Conservation (phyloP, 2,329 filamentous ascomycete genomes). For the Aspergillus terreus region DNA sequence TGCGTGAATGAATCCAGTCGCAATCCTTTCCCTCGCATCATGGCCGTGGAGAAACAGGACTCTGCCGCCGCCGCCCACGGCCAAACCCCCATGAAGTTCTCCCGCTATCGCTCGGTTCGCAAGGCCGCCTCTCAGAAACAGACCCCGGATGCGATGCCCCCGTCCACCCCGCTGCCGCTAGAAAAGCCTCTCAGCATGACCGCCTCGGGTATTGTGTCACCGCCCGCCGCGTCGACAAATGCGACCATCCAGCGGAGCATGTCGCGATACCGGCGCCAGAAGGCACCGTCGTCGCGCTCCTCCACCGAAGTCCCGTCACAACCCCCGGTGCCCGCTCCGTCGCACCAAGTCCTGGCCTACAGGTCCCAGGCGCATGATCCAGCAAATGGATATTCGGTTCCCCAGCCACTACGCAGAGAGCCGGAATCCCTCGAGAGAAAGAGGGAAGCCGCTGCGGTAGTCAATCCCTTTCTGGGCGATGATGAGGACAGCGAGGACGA, state of each 20-base stretch:
- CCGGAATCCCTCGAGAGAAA: slow-evolving; percentile 1
- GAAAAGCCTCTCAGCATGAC: not conserved
- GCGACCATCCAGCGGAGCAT: slow-evolving; percentile 28
- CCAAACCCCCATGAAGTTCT: slow-evolving; percentile 44
- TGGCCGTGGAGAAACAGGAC: slow-evolving; percentile 22
- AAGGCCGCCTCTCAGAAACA: slow-evolving; percentile 35
- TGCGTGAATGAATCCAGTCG: too few species aligned
- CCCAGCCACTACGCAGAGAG: not conserved
- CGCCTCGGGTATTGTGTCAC: not conserved
- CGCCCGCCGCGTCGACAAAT: not conserved
- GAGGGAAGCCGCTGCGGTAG: not conserved
- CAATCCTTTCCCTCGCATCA: not conserved
- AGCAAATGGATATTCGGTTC: not conserved
- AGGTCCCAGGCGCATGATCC: not conserved
- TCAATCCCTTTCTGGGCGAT: slow-evolving; percentile 4
- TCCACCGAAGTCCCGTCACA: slow-evolving; percentile 6
- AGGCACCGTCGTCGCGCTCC: slow-evolving; percentile 5
- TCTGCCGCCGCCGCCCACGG: slow-evolving; percentile 10
- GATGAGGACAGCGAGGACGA: slow-evolving; percentile 10
- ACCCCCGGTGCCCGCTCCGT: slow-evolving; percentile 10
- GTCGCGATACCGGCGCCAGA: slow-evolving; percentile 32
- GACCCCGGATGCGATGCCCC: slow-evolving; percentile 19
- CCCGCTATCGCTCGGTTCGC: slow-evolving; percentile 57
- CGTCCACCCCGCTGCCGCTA: slow-evolving; percentile 4
- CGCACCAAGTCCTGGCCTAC: slow-evolving; percentile 8